Evolutionary conservation across 2,329 filamentous ascomycete genomes (phyloP).

Genomic region (Seiridium cupressi): DNA sequence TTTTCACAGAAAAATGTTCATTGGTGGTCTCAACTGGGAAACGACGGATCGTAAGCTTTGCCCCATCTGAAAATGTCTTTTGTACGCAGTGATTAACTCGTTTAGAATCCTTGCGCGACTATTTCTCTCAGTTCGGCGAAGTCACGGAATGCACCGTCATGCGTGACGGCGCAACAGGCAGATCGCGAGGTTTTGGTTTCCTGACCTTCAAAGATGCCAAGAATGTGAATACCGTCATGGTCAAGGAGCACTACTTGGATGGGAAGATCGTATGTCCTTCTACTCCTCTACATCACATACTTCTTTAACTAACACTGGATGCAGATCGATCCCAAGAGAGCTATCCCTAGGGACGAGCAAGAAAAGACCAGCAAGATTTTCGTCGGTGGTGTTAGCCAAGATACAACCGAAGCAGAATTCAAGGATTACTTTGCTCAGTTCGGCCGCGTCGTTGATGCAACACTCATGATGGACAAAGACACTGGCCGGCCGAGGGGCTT

Average conservation of each 20-base stretch:
- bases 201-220: slow-evolving; percentile 97
- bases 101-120: slow-evolving; percentile 90
- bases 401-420: slow-evolving; percentile 94
- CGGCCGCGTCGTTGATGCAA: slow-evolving; percentile 92
- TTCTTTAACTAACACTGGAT: slow-evolving; percentile 16
- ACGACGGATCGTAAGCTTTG: slow-evolving; percentile 84
- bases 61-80: slow-evolving; percentile 9
- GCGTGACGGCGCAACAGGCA: slow-evolving; percentile 89
- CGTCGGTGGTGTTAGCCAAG: slow-evolving; percentile 94
- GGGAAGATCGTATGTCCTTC: slow-evolving; percentile 83
- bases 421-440: slow-evolving; percentile 97
- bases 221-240: slow-evolving; percentile 98
- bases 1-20: slow-evolving; percentile 91
- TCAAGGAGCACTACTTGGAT: slow-evolving; percentile 97
- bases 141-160: slow-evolving; percentile 99
- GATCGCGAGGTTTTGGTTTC: slow-evolving; percentile 95
- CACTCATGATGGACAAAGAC: slow-evolving; percentile 99
- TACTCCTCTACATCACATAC: background rate
- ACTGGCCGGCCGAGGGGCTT: slow-evolving; percentile 96
- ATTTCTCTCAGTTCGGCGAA: slow-evolving; percentile 97
- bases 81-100: background rate
- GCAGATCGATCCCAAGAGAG: slow-evolving; percentile 96
- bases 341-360: slow-evolving; percentile 95
- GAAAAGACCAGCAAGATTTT: slow-evolving; percentile 99
- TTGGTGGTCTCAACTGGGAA: slow-evolving; percentile 98